These are phyloP conservation scores for Epichloe amarillans DNA, from an alignment of 2,329 filamentous ascomycete genomes.

Conservation along the genomic window DNA sequence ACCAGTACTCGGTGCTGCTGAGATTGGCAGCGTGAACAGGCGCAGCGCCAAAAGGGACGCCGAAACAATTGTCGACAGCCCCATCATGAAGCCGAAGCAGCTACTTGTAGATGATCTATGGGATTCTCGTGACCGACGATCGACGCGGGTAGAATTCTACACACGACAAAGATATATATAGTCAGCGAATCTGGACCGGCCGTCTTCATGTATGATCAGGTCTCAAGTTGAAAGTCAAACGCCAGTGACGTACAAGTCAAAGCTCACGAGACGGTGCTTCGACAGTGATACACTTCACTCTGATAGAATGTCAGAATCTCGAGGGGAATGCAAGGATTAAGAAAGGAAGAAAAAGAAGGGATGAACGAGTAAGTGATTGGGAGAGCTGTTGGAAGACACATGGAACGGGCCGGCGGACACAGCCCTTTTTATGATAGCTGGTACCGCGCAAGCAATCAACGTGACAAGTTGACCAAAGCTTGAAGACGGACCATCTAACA, in stretches of 20 bases:
- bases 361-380: background rate
- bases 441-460: background rate
- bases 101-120: slow-evolving; percentile 5
- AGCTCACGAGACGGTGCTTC: background rate
- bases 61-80: slow-evolving; percentile 28
- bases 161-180: background rate
- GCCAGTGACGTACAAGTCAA: background rate
- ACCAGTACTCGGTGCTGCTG: slow-evolving; percentile 18
- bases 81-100: slow-evolving; percentile 29
- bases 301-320: background rate
- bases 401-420: background rate
- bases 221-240: background rate
- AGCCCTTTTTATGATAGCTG: background rate
- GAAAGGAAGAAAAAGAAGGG: background rate
- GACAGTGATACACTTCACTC: background rate
- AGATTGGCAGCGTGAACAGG: slow-evolving; percentile 23
- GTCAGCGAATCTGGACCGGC: background rate
- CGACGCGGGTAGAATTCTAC: background rate
- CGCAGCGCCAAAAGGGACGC: slow-evolving; percentile 29
- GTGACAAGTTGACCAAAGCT: background rate
- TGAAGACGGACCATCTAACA: background rate
- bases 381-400: background rate
- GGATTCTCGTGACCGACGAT: background rate
- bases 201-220: background rate
- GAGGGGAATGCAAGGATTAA: background rate